A percentile compares a stretch with the other conserved stretches of the same genome.
Evolutionary conservation across 768 basidiomycete species (phyloP).

Genomic region (Hebeloma cylindrosporum): DNA sequence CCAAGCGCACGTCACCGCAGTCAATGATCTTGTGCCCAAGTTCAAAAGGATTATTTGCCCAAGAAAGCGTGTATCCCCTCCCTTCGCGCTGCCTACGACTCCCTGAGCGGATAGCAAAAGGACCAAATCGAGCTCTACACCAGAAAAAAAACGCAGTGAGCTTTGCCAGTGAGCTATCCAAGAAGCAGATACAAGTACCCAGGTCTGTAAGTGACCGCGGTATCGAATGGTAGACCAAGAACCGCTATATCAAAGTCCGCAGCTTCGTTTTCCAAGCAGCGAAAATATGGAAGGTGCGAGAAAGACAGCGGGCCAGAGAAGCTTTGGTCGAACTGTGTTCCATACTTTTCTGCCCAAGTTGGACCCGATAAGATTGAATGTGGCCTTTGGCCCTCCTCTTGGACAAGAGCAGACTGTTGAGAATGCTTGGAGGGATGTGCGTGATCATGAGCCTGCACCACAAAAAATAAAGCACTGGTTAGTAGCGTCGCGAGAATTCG

Average conservation of each 20-base stretch:
- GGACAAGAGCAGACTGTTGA: neutral
- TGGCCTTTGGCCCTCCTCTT: neutral
- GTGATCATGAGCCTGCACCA: slow-evolving; percentile 7
- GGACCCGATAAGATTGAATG: slow-evolving; percentile 18
- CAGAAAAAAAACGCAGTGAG: neutral
- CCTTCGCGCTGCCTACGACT: slow-evolving; percentile 61
- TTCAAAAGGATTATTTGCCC: slow-evolving; percentile 67
- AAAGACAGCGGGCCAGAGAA: slow-evolving; percentile 85
- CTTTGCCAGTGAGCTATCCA: neutral
- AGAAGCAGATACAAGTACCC: slow-evolving; percentile 35
- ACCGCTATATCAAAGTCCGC: slow-evolving; percentile 72
- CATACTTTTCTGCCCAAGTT: slow-evolving; percentile 74
- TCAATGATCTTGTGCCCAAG: slow-evolving; percentile 64
- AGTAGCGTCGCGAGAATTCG: neutral
- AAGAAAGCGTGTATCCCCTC: slow-evolving; percentile 68
- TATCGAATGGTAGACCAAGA: slow-evolving; percentile 81
- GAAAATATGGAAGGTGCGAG: slow-evolving; percentile 74
- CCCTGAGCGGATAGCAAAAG: slow-evolving; percentile 80
- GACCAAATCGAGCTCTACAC: slow-evolving; percentile 81
- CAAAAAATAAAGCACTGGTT: neutral
- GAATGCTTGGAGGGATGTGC: neutral
- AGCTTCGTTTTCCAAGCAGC: slow-evolving; percentile 62
- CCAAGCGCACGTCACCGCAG: slow-evolving; percentile 70
- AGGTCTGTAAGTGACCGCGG: slow-evolving; percentile 59
- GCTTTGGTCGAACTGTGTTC: slow-evolving; percentile 65